Conservation (phyloP, 495 filamentous ascomycete species). For the Tuber brumale region DNA sequence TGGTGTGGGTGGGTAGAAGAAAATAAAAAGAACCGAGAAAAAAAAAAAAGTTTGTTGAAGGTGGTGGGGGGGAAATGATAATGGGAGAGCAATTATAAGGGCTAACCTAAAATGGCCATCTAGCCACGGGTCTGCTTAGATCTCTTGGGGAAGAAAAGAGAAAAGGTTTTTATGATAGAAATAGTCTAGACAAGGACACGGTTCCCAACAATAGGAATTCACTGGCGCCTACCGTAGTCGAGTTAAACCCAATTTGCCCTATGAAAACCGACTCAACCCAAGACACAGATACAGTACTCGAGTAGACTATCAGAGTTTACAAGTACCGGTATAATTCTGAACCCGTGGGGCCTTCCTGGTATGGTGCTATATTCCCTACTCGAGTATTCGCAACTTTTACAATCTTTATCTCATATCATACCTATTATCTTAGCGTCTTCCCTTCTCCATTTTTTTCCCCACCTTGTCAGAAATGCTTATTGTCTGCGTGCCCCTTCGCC, state of each 20-base stretch:
- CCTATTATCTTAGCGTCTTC: constrained; percentile 3
- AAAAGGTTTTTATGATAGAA: background rate
- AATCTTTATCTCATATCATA: background rate
- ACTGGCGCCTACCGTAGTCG: background rate
- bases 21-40: constrained; percentile 42
- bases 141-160: background rate
- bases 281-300: background rate
- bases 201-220: background rate
- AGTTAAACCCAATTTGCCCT: background rate
- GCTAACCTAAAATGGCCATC: background rate
- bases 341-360: background rate
- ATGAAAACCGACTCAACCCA: background rate
- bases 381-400: background rate
- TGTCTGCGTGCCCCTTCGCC: constrained; percentile 17
- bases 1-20: constrained; percentile 38
- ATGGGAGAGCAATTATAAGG: background rate
- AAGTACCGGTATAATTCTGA: background rate
- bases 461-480: constrained; percentile 31
- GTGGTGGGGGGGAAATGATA: constrained; percentile 2
- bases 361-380: background rate
- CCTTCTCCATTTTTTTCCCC: constrained; percentile 28
- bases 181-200: background rate
- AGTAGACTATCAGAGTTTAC: background rate
- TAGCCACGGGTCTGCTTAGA: background rate
- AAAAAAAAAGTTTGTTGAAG: background rate